Base-by-base conservation (phyloP, 768 basidiomycete species). In the Chalciporus pseudorubinellus region DNA sequence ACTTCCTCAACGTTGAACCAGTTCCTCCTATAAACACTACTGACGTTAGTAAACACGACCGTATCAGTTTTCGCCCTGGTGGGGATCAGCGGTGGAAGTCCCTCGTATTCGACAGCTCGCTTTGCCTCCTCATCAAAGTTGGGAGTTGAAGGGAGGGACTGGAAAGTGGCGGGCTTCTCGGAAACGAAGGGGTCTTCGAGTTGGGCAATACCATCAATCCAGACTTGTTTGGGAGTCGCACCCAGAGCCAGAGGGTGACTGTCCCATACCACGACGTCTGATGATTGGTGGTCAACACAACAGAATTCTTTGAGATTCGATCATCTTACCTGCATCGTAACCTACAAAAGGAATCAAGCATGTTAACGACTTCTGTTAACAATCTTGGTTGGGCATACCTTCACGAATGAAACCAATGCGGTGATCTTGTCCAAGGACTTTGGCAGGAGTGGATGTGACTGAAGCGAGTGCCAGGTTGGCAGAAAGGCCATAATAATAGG, bases 181-280 rank as follows among this genome's bases (percentile, higher is more conserved):
- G 76, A 64, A 16, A 78, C 65, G 56, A 74, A 64, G 3, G 84
- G 76, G 3, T 68, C 61, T 40, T 72, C 60, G 2, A 87, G 59
- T 59, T 95, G 92, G 1, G 86, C 63, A 44, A 93, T 85, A 3
- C 92, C 92, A 60, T 95, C 92, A 53, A 93, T 89, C 70, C 78
- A 91, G 9, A 90, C 88, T 71, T 92, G 89, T 44, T 77, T 75
- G 4, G 90, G 90, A 0, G 89, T 84, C 19, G 89, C 88, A 19
- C 88, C 88, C 11, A 93, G 73, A 1, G 81, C 73, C 14, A 94
- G 75, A 1, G 91, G 91, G 67, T 91, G 89, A 33, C 79, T 82
- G 59, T 87, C 85, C 85, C 85, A 87, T 2, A 90, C 60, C 13
- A 91, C 84, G 44, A 90, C 40, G 69, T 92, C 86, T 87, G 28